Base-by-base conservation (phyloP, 306 rosid species). In the Vachellia collinsii region DNA sequence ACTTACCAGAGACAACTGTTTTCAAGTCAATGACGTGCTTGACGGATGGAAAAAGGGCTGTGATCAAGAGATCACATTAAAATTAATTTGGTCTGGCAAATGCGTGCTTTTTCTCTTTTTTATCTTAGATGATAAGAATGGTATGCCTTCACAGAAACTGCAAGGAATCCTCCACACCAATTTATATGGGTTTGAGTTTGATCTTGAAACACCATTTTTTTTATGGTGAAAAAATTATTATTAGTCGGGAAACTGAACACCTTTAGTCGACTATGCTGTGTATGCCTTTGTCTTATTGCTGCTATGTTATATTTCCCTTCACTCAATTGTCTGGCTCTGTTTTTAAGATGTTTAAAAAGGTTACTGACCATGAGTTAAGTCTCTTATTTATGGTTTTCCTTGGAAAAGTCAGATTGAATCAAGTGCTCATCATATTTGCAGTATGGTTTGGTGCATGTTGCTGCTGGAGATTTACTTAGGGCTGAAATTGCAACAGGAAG, bases 381-480 rank as follows among this genome's bases (percentile, higher is more conserved):
- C 70, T 82, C 86, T 83, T 70, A 83, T 63, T 67, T 85, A 8
- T 43, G 46, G 66, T 65, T 50, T 77, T 75, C 69, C 73, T 46
- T 75, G 81, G 77, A 54, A 74, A 79, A 69, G 74, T 77, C 78
- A 85, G 80, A 80, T 85, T 88, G 84, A 88, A 81, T 83, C 82
- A 70, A 83, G 76, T 83, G 65, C 53, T 69, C 83, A 82, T 87
- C 77, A 41, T 86, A 51, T 86, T 50, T 88, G 91, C 97, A 94
- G 98, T 93, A 90, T 70, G 91, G 84, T 80, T 86, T 94, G 90
- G 97, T 90, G 82, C 99, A 94, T 70, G 61, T 94, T 25, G 88
- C 99, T 84, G 99, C 97, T 79, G 99, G 99, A 82, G 99, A 93
- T 83, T 93, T 91, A 87, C 96, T 94, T 10, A 89, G 99, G 85